Evolutionary conservation across 108 stramenopile genomes (phyloP), one percentile per base, ranked within the genome.

Genomic region (Poteriospumella lacustris): DNA sequence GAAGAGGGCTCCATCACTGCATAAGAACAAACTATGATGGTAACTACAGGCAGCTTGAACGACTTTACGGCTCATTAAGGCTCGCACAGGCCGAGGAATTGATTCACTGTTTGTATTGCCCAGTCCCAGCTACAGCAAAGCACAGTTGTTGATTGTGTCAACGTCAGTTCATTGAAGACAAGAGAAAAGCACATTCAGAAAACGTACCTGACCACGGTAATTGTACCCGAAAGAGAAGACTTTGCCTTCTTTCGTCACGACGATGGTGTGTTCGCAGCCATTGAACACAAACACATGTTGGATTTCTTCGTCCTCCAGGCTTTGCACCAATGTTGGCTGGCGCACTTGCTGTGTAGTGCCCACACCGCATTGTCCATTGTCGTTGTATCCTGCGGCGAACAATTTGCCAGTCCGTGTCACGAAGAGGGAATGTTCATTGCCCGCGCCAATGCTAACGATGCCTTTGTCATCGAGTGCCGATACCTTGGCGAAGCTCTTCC

Each of bases 331-430:
- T 31, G 84, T 77, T 12, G 86, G 76, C 1, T 67, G 33, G 33
- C 79, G 78, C 2, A 88, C 82, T 39, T 85, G 75, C 3, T 85
- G 82, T 0, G 82, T 85, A 12, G 68, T 81, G 5, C 87, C 87
- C 26, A 83, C 80, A 24, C 87, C 87, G 73, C 87, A 88, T 42
- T 88, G 87, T 5, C 87, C 87, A 58, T 88, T 88, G 81, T 88
- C 87, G 76, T 88, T 88, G 84, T 88, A 88, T 3, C 87, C 87
- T 2, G 82, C 84, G 15, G 85, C 79, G 39, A 76, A 80, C 1
- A 87, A 62, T n/a, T 78, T 70, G 5, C 87, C 86, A 41, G 34
- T 43, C 33, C 68, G 15, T 41, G 84, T 80, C 9, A 88, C 75
- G 42, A 88, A 77, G 33, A 86, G 77, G 2, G 86, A 86, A 47